Evolutionary conservation across 108 stramenopile species (phyloP), one percentile per base, ranked within the genome.

Genomic region (Nitzschia putrida): DNA sequence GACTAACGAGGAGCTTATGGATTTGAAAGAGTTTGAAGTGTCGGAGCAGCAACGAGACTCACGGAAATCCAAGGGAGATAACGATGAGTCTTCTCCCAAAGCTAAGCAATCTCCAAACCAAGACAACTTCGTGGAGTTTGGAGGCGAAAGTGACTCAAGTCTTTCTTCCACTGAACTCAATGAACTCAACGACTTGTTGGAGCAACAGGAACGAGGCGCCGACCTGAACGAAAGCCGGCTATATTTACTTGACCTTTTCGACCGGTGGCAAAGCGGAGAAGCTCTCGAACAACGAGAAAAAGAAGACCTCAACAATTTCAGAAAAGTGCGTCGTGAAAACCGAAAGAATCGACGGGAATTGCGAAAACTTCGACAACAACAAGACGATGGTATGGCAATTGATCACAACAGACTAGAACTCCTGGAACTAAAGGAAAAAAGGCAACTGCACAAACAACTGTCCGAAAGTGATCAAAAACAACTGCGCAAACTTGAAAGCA

Each of bases 221-320:
- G 64, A 66, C 13, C 22, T 66, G n/a, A 47, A 74, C 57, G 73
- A 59, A 50, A 65, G 66, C 13, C 73, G 65, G 0, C 57, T 74
- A 11, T 66, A 66, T 14, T 26, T 50, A 44, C 53, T 74, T 10
- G 61, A 66, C 38, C 55, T 74, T 5, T 59, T 65, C 22, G 65
- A 74, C 45, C 40, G 42, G 42, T 74, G 73, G 73, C 64, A 66
- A 40, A 66, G 53, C 66, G 65, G 65, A n/a, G 73, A 74, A 23
- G 38, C 23, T 12, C 61, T 66, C n/a, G 45, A 50, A 25, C 7
- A 39, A 11, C 16, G 66, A 39, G 54, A 66, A 22, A 58, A 45
- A 22, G 40, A 20, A 10, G 57, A 74, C 34, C 57, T 74, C 7
- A 44, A 74, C 16, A 34, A 22, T 22, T 74, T 74, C 34, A 57